Evolutionary conservation across 371 early-diverging fungal species (phyloP), one percentile per base, ranked within the genome.

Genomic region (Mortierella sp.): DNA sequence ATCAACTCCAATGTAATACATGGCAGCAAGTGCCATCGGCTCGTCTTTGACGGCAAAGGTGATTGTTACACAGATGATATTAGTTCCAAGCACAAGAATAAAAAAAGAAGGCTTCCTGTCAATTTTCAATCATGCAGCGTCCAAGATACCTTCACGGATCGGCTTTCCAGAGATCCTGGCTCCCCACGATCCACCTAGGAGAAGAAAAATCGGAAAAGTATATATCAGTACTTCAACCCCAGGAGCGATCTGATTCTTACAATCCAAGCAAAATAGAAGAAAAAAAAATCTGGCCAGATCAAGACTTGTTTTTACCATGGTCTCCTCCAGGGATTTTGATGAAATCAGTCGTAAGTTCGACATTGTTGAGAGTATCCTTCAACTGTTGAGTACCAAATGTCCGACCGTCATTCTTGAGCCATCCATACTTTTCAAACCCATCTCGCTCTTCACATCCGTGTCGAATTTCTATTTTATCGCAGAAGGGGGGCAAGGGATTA

Each of bases 361-460:
- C 86, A 66, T 94, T 93, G 76, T 90, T 91, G 55, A 83, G 84
- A 14, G 65, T 79, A 75, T 98, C 98, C 16, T 87, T 87, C 65
- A 98, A 88, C 20, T 83, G 85, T 83, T 98, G 97, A 35, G 88
- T 75, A 40, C 94, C 97, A 86, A 90, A 97, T 30, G 81, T 75
- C 57, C 95, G 87, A 14, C 97, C 98, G 78, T 97, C 95, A 75
- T 96, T 96, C 72, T 93, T 91, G 57, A 88, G 85, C 87, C 95
- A 98, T n/a, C 95, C 95, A 84, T 97, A 97, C 24, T 92, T 90
- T 45, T 85, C 83, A 49, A 97, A 84, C 30, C 88, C 85, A 72
- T 97, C 96, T 26, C 90, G 90, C 61, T 96, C 94, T 65, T 97
- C 97, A 78, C 98, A 98, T 20, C 92, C 88, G 70, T 97, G 96